Conservation (phyloP, 2,329 filamentous ascomycete genomes). For the Sarocladium strictum region DNA sequence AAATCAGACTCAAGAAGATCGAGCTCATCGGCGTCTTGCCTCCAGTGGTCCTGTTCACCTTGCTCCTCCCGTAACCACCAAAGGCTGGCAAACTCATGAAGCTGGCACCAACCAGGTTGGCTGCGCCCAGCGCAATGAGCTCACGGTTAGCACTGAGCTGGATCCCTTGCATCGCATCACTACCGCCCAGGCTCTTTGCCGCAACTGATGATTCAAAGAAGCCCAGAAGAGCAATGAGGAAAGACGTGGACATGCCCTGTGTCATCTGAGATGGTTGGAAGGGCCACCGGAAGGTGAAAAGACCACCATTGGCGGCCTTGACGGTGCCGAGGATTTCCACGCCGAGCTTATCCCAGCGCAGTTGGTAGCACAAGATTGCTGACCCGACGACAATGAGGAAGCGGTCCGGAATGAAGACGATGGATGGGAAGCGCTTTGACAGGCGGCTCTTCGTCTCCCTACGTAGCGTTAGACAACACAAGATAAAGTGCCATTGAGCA, state of each 20-base stretch:
- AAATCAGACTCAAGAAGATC: slow-evolving; percentile 76
- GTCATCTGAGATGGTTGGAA: slow-evolving; percentile 71
- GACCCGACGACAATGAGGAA: slow-evolving; percentile 84
- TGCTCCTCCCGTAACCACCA: slow-evolving; percentile 92
- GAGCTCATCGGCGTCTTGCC: slow-evolving; percentile 92
- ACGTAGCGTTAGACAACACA: slow-evolving; percentile 10
- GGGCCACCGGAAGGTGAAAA: slow-evolving; percentile 80
- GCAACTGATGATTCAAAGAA: slow-evolving; percentile 98
- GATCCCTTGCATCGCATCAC: slow-evolving; percentile 68
- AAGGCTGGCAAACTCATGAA: slow-evolving; percentile 93
- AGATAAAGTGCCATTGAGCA: too few relatives aligned
- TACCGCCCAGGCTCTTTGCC: slow-evolving; percentile 77
- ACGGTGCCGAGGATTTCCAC: slow-evolving; percentile 80
- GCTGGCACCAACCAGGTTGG: slow-evolving; percentile 84
- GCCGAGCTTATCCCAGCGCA: slow-evolving; percentile 73
- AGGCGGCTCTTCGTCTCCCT: slow-evolving; percentile 77
- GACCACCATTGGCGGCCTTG: slow-evolving; percentile 62
- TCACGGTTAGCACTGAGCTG: slow-evolving; percentile 87
- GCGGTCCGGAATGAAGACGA: slow-evolving; percentile 88
- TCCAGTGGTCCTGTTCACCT: slow-evolving; percentile 88
- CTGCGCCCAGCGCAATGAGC: slow-evolving; percentile 82
- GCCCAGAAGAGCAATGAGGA: slow-evolving; percentile 89
- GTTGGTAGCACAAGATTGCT: slow-evolving; percentile 69
- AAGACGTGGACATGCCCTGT: slow-evolving; percentile 84
- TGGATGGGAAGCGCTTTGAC: slow-evolving; percentile 69